Evolutionary conservation across 306 rosid species (phyloP), one percentile per base, ranked within the genome.

Genomic region (Abrus precatorius): DNA sequence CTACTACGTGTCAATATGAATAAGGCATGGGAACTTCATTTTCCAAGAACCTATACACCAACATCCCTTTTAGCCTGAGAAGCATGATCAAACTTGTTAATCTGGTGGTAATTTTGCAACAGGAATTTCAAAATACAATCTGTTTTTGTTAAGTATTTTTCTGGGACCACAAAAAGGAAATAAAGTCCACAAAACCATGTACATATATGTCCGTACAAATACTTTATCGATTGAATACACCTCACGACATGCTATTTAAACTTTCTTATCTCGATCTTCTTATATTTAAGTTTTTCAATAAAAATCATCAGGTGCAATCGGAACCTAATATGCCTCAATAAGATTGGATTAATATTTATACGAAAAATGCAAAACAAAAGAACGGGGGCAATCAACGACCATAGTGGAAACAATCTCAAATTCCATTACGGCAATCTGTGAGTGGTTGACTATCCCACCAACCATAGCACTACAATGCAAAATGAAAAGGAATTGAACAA

Each of bases 131-230:
- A 63, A 10, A 34, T 66, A 45, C 47, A 62, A 66, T 8, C 55
- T 53, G 29, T 1, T 20, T 20, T 20, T 65, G 10, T 56, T 13
- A n/a, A 6, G 74, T 56, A 66, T 29, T 36, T 4, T 36, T 3
- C 67, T 62, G 79, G 75, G 82, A 81, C 83, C 89, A 72, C 36
- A 12, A 57, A 74, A 71, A 63, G 74, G 72, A 41, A 63, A 67
- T 11, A 72, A 72, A 27, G 13, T 61, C 32, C 64, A 52, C 56
- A 64, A 79, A 50, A 4, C 34, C 63, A 30, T 3, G 9, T n/a
- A n/a, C 61, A 30, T 20, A 14, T 20, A 5, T 41, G 41, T 50
- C 53, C 64, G 29, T n/a, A 75, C 68, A 75, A 57, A 49, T 13
- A 67, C 60, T 61, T 10, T 74, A 63, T 34, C 55, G 38, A 72